Evolutionary conservation across 2,329 filamentous ascomycete species (phyloP).

Genomic region (Corinectria fuckeliana): DNA sequence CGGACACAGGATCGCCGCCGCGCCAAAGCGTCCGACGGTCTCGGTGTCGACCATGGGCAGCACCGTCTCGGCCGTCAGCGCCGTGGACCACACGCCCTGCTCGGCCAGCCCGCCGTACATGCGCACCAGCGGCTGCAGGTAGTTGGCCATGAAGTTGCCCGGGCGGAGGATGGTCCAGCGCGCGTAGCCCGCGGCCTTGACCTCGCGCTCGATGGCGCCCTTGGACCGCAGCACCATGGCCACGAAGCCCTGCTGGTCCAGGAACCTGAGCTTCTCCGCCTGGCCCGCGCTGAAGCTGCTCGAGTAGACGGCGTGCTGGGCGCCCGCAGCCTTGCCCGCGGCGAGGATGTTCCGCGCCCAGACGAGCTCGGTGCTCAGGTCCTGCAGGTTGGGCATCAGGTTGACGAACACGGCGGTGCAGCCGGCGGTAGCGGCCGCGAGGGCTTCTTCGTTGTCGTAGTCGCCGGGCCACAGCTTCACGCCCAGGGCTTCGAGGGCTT

Average conservation of each 20-base stretch:
- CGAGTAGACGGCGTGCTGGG: conserved; percentile 47
- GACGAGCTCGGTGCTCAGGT: conserved; percentile 39
- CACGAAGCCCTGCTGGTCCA: conserved; percentile 38
- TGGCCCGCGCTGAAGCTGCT: conserved; percentile 41
- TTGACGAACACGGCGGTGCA: conserved; percentile 45
- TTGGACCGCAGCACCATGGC: conserved; percentile 48
- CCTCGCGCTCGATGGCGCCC: conserved; percentile 47
- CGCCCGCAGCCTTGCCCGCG: conserved; percentile 47
- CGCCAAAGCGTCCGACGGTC: conserved; percentile 55
- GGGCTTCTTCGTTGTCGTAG: conserved; percentile 42
- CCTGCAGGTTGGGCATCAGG: conserved; percentile 41
- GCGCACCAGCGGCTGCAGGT: conserved; percentile 48
- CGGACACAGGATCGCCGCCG: conserved; percentile 51
- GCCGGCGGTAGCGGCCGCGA: conserved; percentile 39
- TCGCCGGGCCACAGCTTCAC: conserved; percentile 43
- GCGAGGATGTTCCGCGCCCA: conserved; percentile 43
- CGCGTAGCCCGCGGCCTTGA: conserved; percentile 46
- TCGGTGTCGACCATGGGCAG: conserved; percentile 53
- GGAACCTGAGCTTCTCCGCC: conserved; percentile 36
- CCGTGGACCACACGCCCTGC: conserved; percentile 46
- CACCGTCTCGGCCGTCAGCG: conserved; percentile 42
- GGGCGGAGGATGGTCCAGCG: conserved; percentile 58
- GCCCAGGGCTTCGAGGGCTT: conserved; percentile 40
- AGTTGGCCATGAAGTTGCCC: conserved; percentile 60
- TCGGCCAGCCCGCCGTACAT: conserved; percentile 49